These are phyloP conservation scores for Peltaster fructicola DNA, from an alignment of 2,329 filamentous ascomycete species.

Conservation along the genomic window DNA sequence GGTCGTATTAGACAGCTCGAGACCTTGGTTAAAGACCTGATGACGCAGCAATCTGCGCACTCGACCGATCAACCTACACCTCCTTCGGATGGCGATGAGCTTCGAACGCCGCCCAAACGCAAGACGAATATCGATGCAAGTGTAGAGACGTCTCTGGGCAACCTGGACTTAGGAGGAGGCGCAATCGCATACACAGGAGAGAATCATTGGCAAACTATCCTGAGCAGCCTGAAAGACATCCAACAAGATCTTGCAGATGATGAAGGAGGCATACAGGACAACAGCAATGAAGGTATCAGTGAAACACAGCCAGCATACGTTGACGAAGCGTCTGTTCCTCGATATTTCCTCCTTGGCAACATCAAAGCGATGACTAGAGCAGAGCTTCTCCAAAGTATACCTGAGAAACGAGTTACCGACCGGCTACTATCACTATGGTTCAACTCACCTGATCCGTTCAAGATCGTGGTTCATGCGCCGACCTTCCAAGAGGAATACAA, in stretches of 20 bases:
- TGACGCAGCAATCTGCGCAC: constrained; percentile 13
- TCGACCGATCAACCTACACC: constrained; percentile 10
- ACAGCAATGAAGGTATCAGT: constrained; percentile 3
- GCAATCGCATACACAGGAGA: constrained; percentile 70
- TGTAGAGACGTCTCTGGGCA: constrained; percentile 51
- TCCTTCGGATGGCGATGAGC: constrained; percentile 10
- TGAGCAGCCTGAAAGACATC: constrained; percentile 38
- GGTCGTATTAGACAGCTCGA: constrained; percentile 19
- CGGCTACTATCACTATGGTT: constrained; percentile 18
- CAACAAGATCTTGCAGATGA: constrained; percentile 17
- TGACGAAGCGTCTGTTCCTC: too few species aligned
- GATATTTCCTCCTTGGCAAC: constrained; percentile 14
- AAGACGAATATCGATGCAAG: constrained; percentile 30
- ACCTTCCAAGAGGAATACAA: constrained; percentile 26
- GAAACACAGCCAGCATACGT: too few species aligned
- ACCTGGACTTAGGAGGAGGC: constrained; percentile 58
- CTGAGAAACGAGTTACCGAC: constrained; percentile 17
- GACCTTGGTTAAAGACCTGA: constrained; percentile 18
- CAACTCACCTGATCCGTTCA: constrained; percentile 18
- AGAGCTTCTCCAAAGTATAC: constrained; percentile 16
- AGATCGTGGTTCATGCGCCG: constrained; percentile 43
- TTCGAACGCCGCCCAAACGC: constrained; percentile 1
- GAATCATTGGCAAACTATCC: constrained; percentile 65
- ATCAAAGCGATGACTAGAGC: constrained; percentile 11
- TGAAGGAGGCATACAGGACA: constrained; percentile 9